Conservation (phyloP, 805 yeast genomes). For the Yamadazyma olivae region DNA sequence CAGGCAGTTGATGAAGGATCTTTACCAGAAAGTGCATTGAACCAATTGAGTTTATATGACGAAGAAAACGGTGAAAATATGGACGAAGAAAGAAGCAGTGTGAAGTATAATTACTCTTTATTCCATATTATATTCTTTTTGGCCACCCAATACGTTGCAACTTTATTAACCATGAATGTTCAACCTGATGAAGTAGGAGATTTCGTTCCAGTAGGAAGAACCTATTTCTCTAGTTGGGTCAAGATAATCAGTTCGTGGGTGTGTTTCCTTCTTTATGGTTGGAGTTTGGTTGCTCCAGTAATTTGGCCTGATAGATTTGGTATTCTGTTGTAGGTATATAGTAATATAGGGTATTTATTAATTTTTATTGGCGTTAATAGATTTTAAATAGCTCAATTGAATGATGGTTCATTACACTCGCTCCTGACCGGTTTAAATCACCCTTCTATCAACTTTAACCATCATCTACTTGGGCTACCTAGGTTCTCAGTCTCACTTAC, state of each 20-base stretch:
- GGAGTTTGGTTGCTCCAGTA: slow-evolving; percentile 92
- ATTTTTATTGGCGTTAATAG: too few relatives aligned
- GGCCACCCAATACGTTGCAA: slow-evolving; percentile 97
- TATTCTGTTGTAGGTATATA: slow-evolving; percentile 16
- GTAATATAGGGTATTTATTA: neutral
- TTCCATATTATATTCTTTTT: slow-evolving; percentile 90
- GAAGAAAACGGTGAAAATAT: slow-evolving; percentile 30
- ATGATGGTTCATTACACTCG: too few relatives aligned
- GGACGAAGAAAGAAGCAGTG: slow-evolving; percentile 59
- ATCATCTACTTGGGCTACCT: too few relatives aligned
- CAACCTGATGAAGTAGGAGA: slow-evolving; percentile 80
- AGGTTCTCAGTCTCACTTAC: too few relatives aligned
- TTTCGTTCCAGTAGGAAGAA: slow-evolving; percentile 94
- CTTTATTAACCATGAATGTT: slow-evolving; percentile 88
- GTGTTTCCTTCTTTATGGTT: slow-evolving; percentile 78
- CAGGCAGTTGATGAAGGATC: slow-evolving; percentile 98
- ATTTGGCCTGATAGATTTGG: slow-evolving; percentile 86
- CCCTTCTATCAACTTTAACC: too few relatives aligned
- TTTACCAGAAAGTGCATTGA: slow-evolving; percentile 86
- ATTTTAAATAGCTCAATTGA: too few relatives aligned
- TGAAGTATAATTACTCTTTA: slow-evolving; percentile 79
- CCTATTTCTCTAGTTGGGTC: slow-evolving; percentile 93
- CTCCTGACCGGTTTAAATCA: too few relatives aligned
- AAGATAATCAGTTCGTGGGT: slow-evolving; percentile 91
- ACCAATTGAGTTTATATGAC: slow-evolving; percentile 62